Evolutionary conservation across 148 eudicot species (phyloP), one percentile per base, ranked within the genome.

Genomic region (Dysphania ambrosioides): DNA sequence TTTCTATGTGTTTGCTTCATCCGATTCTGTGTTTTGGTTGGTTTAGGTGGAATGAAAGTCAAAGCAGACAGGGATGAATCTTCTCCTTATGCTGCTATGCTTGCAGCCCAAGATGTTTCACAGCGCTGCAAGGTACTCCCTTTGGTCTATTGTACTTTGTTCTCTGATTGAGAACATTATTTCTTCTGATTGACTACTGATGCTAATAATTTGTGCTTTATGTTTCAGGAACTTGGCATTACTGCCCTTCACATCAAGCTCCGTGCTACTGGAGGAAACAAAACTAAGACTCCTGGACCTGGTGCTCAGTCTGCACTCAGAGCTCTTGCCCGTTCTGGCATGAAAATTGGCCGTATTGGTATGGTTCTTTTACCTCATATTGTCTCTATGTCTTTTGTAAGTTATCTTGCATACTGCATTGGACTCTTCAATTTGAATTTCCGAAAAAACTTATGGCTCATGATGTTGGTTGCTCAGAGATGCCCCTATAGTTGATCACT

Each of bases 21-120:
- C 5, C 21, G 23, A 32, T 21, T 32, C 11, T 64, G 41, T 64
- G 23, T 0, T 73, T 35, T 13, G 29, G 42, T 10, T 76, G 31
- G 27, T 59, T 47, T 56, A 92, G 97, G 97, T 73, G 97, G 97
- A 26, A 91, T 91, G 97, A 91, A 88, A 77, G 97, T 91, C n/a
- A 91, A 91, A 76, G 97, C 97, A 41, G 93, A 91, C 74, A 84
- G 97, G 51, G 97, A 91, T 82, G 97, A 91, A 59, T 91, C 97
- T 41, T 91, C 97, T 27, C 97, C 97, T 4, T 91, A 91, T 82
- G 97, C 97, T 8, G 97, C 97, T 77, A 91, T 91, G 97, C 93
- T 91, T 87, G 97, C 97, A 26, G 93, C 97, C 21, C 97, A 91
- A 70, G 93, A 87, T 83, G 89, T 88, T 69, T 59, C 97, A 15